phyloP scores from a whole-genome alignment of 2,329 filamentous ascomycete species.

The Microdochium nivale region DNA sequence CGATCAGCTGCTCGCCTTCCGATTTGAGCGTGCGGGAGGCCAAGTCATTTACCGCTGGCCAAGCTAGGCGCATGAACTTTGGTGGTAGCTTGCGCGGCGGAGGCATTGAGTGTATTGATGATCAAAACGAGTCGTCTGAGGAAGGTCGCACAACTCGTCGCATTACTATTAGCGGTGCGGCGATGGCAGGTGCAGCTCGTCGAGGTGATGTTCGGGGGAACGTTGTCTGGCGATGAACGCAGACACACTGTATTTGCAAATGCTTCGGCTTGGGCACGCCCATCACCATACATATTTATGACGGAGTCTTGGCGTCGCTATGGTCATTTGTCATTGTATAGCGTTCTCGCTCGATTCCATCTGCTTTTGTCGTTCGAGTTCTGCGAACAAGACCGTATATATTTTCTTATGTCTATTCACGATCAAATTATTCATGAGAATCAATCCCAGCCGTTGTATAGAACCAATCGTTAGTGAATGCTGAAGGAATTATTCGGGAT shows the following conservation, averaged over 20 bases:
- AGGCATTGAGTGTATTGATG: slow-evolving; percentile 4
- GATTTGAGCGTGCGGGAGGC: slow-evolving; percentile 21
- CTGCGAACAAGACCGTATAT: background rate
- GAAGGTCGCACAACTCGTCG: slow-evolving; percentile 22
- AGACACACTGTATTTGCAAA: background rate
- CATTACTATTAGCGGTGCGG: slow-evolving; percentile 32
- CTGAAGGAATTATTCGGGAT: no score
- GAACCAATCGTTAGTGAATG: no score
- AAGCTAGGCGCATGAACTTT: slow-evolving; percentile 50
- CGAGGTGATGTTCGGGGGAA: background rate
- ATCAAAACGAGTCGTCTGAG: slow-evolving; percentile 11
- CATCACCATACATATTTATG: background rate
- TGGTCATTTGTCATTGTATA: background rate
- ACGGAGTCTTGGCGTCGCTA: background rate
- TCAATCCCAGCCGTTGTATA: no score
- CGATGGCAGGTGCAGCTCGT: slow-evolving; percentile 8
- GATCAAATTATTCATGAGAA: no score
- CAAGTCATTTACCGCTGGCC: slow-evolving; percentile 40
- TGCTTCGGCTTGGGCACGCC: background rate
- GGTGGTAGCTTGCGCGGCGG: slow-evolving; percentile 28
- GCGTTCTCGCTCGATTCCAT: background rate
- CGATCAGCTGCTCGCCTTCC: slow-evolving; percentile 42
- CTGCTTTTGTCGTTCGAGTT: background rate
- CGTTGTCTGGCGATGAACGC: background rate
- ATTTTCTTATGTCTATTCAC: background rate